phyloP scores from a whole-genome alignment of 2,329 filamentous ascomycete genomes.

The Chrysosporium keratinophilum region DNA sequence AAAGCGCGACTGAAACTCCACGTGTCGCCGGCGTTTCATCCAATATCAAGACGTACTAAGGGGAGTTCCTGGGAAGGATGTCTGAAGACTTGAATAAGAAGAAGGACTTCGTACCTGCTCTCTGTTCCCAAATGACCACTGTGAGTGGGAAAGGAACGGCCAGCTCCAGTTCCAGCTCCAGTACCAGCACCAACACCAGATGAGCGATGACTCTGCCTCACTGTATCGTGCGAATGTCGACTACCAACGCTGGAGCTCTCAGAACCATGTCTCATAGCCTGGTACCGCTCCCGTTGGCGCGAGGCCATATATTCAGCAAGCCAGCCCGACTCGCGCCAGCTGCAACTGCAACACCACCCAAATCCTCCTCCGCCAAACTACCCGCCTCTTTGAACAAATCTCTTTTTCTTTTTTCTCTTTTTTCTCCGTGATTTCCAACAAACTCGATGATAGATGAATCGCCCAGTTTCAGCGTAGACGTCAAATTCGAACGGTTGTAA shows the following conservation, averaged over 20 bases:
- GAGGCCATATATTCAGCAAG: conserved; percentile 9
- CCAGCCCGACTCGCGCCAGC: conserved; percentile 1
- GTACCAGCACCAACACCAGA: no score
- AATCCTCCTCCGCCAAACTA: neutral
- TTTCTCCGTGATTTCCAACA: neutral
- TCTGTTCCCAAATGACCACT: conserved; percentile 16
- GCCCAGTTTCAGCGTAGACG: no score
- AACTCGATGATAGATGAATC: no score
- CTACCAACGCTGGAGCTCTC: conserved; percentile 32
- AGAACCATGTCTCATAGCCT: conserved; percentile 32
- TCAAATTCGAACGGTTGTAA: no score
- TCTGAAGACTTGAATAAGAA: neutral
- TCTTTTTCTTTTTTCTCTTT: neutral
- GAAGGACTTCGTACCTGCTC: conserved; percentile 26
- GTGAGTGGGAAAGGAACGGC: neutral
- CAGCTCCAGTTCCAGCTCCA: neutral
- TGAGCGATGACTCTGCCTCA: conserved; percentile 22
- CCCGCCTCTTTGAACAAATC: neutral
- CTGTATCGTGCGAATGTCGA: conserved; percentile 33
- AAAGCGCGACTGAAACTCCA: neutral
- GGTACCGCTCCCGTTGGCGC: conserved; percentile 24
- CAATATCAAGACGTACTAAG: neutral
- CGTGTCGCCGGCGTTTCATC: conserved; percentile 6
- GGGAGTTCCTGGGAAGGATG: neutral
- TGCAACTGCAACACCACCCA: no score